Evolutionary conservation across 2,329 filamentous ascomycete genomes (phyloP), one percentile per base, ranked within the genome.

Genomic region (Arachnopeziza araneosa): DNA sequence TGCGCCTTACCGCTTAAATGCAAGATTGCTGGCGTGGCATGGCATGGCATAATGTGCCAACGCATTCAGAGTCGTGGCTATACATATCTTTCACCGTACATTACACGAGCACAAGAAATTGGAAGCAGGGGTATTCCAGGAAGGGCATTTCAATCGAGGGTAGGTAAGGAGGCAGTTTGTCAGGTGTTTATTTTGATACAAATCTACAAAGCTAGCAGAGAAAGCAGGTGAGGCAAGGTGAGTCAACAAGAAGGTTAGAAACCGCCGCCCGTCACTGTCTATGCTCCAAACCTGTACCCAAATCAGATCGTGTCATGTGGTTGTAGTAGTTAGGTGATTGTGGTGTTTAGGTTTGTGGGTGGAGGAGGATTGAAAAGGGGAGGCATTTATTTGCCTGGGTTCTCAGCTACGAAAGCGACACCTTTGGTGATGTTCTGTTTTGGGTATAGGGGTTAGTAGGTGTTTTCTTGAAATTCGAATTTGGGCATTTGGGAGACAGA

Each of bases 371-470:
- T 21, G 56, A 30, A 9, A 30, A 30, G 9, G 26, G 26, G 26
- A 12, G 17, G 36, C 12, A 44, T 70, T 81, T 85, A 85, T 74
- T 84, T 83, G 70, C 78, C 77, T 68, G 84, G 83, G 81, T 85
- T 86, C 64, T 76, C 65, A 66, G 79, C 78, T 64, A 83, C 83
- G 66, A 87, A 87, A 61, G 76, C 69, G 64, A 86, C 80, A 75
- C 91, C 91, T 90, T 97, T 98, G 78, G 87, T 81, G 76, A 98
- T 97, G 88, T 98, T 97, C 85, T 80, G 76, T 44, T 44, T 44
- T 74, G 77, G 68, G 22, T 6, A 7, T 68, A 76, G 49, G 49
- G 26, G 62, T 69, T 61, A 64, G 60, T 30, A 52, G 19, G 5
- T 55, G 52, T 22, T 22, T 36, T 10, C 4, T 30, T 6, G 2